phyloP scores from a whole-genome alignment of 805 yeast genomes.

The Monosporozyma yasuniensis region DNA sequence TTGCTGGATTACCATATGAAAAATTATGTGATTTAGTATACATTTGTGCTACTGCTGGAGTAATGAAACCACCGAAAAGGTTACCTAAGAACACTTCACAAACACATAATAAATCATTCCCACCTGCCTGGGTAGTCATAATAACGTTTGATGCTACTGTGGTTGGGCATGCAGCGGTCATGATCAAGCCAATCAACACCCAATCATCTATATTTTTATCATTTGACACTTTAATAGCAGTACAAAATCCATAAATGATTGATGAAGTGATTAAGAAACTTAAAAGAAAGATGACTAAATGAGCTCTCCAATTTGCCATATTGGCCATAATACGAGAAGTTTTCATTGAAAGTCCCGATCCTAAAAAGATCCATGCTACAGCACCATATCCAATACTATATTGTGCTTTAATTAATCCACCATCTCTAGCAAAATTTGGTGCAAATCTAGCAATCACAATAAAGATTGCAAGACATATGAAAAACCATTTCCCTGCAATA shows the following conservation, averaged over 20 bases:
- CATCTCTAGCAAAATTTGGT: conserved; percentile 77
- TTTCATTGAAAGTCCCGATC: conserved; percentile 72
- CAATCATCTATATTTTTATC: conserved; percentile 58
- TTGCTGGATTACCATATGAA: conserved; percentile 74
- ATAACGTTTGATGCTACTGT: conserved; percentile 88
- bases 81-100: conserved; percentile 85
- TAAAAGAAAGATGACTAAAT: conserved; percentile 53
- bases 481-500: conserved; percentile 57
- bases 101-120: conserved; percentile 67
- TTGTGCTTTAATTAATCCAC: conserved; percentile 66
- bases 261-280: conserved; percentile 67
- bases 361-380: conserved; percentile 74
- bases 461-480: conserved; percentile 59
- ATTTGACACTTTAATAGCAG: conserved; percentile 53
- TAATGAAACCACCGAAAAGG: conserved; percentile 73
- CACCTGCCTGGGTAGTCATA: conserved; percentile 81
- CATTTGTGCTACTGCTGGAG: conserved; percentile 79
- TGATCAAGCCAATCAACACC: conserved; percentile 72
- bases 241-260: conserved; percentile 62
- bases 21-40: conserved; percentile 48
- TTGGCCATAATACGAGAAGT: conserved; percentile 54
- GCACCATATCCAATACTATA: conserved; percentile 79
- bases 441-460: conserved; percentile 68
- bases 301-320: conserved; percentile 74
- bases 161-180: conserved; percentile 83